Evolutionary conservation across 495 filamentous ascomycete genomes (phyloP), one percentile per base, ranked within the genome.

Genomic region (Penicillium herquei): DNA sequence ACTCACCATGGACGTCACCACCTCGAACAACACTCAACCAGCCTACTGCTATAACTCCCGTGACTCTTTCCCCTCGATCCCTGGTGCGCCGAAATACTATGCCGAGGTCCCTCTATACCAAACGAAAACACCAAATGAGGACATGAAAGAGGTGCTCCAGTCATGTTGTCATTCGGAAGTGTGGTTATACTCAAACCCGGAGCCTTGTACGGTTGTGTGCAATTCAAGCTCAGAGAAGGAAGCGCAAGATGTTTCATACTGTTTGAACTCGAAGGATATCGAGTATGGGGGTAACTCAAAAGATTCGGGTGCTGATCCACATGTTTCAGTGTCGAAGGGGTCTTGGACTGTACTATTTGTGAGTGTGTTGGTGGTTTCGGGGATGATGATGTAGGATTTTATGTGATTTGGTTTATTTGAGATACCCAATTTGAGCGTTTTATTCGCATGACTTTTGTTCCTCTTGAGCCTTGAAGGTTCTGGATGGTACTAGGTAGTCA

Each of bases 41-140:
- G 26, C 37, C 11, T 21, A 64, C 43, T 64, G 61, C 51, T 52
- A 55, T 3, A 34, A 55, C 39, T 33, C 43, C 5, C 47, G 58
- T 54, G 47, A 64, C 26, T n/a, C 43, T 1, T 16, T 61, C 18
- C 54, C 61, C 13, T 41, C 52, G 13, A 31, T 64, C 4, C 44
- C 49, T 12, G 12, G 7, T 45, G 32, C 49, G 7, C 17, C 48
- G 7, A 39, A 62, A 39, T 55, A 33, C 34, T 57, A 56, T 39
- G 59, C 57, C 16, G 41, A 54, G n/a, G 63, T 62, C 43, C 63
- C 63, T 11, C 46, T 65, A n/a, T 65, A 59, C 47, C 63, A 65
- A 30, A 14, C 37, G 3, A 39, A 47, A 4, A 47, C 55, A 8
- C 42, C 21, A 4, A 7, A 54, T 39, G 41, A 12, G 2, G 39